Conservation (phyloP, 2,329 filamentous ascomycete species). For the Trichophyton simii region DNA sequence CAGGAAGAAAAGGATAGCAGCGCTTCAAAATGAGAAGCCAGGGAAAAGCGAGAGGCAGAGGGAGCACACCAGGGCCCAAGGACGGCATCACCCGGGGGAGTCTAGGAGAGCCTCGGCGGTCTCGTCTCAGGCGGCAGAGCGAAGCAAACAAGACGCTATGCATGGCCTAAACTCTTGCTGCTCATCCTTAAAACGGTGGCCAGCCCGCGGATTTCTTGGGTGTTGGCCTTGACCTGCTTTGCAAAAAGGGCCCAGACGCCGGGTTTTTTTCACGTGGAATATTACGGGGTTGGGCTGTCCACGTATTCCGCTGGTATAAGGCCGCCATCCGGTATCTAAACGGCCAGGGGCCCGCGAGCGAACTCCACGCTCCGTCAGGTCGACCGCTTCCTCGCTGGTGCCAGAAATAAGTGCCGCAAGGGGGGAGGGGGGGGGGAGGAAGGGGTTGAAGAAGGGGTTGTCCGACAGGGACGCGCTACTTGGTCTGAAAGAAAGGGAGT, state of each 20-base stretch:
- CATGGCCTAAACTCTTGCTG: no score
- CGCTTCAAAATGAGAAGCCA: slow-evolving; percentile 2
- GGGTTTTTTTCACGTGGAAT: background rate
- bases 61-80: background rate
- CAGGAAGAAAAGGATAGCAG: background rate
- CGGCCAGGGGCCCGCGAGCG: background rate
- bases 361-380: background rate
- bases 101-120: background rate
- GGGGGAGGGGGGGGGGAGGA: background rate
- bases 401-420: background rate
- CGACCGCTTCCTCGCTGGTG: background rate
- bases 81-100: background rate
- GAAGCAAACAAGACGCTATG: background rate
- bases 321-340: background rate
- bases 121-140: background rate
- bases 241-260: background rate
- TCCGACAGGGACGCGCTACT: background rate
- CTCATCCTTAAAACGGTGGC: background rate
- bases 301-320: background rate
- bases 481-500: background rate
- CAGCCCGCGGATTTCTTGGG: background rate
- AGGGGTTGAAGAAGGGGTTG: background rate
- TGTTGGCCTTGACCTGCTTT: background rate
- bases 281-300: background rate
- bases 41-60: background rate